phyloP scores from a whole-genome alignment of 805 yeast genomes.

The Candida mattraensis region DNA sequence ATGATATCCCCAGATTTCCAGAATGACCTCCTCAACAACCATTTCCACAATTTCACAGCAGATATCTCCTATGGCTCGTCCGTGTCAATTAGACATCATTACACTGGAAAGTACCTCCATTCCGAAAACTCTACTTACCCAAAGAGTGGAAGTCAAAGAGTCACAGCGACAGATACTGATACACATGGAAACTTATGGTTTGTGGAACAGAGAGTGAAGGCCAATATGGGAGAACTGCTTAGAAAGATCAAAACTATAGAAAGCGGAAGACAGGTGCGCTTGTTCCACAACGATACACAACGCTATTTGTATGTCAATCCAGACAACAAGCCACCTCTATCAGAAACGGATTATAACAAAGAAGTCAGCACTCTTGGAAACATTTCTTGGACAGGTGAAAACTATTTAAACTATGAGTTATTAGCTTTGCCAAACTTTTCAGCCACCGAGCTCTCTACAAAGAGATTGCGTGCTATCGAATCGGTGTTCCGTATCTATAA shows the following conservation, averaged over 20 bases:
- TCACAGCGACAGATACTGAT: conserved; percentile 63
- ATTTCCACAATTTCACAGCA: conserved; percentile 47
- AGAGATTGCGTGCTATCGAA: conserved; percentile 54
- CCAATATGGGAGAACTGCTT: conserved; percentile 39
- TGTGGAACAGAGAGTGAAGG: conserved; percentile 48
- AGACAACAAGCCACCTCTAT: conserved; percentile 77
- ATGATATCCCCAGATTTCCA: conserved; percentile 69
- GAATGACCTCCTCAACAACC: conserved; percentile 49
- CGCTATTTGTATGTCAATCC: conserved; percentile 64
- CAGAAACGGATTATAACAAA: conserved; percentile 86
- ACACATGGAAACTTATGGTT: conserved; percentile 73
- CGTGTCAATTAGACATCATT: conserved; percentile 67
- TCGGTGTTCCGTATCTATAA: conserved; percentile 71
- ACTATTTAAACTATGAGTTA: conserved; percentile 69
- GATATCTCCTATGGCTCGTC: conserved; percentile 72
- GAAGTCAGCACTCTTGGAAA: conserved; percentile 79
- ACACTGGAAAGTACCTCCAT: conserved; percentile 78
- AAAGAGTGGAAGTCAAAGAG: conserved; percentile 70
- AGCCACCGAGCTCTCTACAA: conserved; percentile 32
- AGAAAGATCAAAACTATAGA: conserved; percentile 28
- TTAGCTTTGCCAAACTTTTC: conserved; percentile 45
- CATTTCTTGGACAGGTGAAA: conserved; percentile 60
- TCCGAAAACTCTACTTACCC: conserved; percentile 67
- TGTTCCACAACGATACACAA: conserved; percentile 71
- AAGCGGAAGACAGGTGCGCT: conserved; percentile 57